Base-by-base conservation (phyloP, 176 grass and related monocot genomes). In the Carex scoparia region DNA sequence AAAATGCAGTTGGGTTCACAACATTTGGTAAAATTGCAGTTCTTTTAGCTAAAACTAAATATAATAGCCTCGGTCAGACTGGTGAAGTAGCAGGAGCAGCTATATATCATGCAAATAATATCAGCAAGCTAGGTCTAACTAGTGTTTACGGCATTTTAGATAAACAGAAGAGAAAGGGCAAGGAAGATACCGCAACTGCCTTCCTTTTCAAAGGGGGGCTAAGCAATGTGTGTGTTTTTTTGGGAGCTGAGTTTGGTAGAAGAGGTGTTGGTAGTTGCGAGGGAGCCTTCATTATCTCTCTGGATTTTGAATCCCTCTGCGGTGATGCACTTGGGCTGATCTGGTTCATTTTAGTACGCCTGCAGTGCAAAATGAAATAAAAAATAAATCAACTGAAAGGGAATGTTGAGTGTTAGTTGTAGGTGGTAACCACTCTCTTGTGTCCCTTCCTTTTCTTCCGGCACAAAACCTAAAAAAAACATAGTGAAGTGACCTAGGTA, bases 151-250 rank as follows among this genome's bases (percentile, higher is more conserved):
- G 18, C 32, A 83, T 83, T 42, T 63, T 70, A 86, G 8, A 64
- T 64, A 31, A 62, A 63, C 63, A 84, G 42, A 61, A n/a, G 65
- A 82, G 85, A 59, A 84, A 62, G 7, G 81, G 11, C 42, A 75
- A 54, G 67, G 40, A 84, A 33, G 82, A 61, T 68, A 91, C 95
- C 91, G 94, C 75, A 40, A 79, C 51, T 79, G 82, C 86, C 69
- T 90, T 94, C 69, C 88, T 87, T 79, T 76, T 89, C 61, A 89
- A 85, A 76, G 88, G 69, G n/a, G 86, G 84, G 85, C 80, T 94
- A 80, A 82, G 65, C 44, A 87, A 81, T 78, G 86, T 79, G 84
- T 58, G 42, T 86, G 94, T 93, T 82, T 63, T 69, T 85, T 85
- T 83, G 46, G 65, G 59, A 79, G 12, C 56, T 31, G 80, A 83